These are phyloP conservation scores for Macadamia tetraphylla DNA, from an alignment of 164 flowering plant species.

Conservation along the genomic window DNA sequence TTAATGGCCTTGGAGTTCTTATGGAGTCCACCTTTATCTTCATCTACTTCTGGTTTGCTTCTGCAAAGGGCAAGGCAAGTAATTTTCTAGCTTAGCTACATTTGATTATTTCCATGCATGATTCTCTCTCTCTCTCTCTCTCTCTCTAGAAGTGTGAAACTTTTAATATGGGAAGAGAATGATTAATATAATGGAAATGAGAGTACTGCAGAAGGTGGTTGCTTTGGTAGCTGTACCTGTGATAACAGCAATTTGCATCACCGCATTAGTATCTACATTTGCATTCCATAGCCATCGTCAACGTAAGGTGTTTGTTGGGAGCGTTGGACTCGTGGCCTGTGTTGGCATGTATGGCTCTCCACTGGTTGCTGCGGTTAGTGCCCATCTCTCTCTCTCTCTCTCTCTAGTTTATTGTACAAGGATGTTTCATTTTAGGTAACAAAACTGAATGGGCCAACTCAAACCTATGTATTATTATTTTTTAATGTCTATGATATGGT, in stretches of 20 bases:
- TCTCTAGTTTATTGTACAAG: too few species aligned
- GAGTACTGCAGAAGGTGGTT: conserved; percentile 43
- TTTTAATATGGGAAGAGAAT: background rate
- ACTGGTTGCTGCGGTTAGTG: conserved; percentile 54
- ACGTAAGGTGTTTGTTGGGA: conserved; percentile 58
- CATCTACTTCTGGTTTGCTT: conserved; percentile 39
- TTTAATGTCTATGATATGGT: too few species aligned
- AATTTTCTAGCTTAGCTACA: background rate
- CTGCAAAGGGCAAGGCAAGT: conserved; percentile 40
- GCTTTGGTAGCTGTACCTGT: conserved; percentile 18
- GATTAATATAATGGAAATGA: background rate
- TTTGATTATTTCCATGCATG: too few species aligned
- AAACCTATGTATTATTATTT: too few species aligned
- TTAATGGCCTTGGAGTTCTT: conserved; percentile 44
- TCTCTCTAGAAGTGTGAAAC: too few species aligned
- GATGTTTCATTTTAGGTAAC: too few species aligned
- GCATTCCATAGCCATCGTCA: conserved; percentile 48
- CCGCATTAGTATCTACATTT: conserved; percentile 36
- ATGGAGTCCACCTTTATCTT: conserved; percentile 45
- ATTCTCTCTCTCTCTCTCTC: too few species aligned
- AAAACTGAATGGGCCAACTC: too few species aligned
- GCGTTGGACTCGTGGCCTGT: conserved; percentile 54
- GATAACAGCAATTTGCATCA: conserved; percentile 23
- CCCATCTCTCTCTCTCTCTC: background rate
- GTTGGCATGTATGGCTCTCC: conserved; percentile 71